Base-by-base conservation (phyloP, 2,329 filamentous ascomycete genomes). In the Ceratocystis harringtonii region DNA sequence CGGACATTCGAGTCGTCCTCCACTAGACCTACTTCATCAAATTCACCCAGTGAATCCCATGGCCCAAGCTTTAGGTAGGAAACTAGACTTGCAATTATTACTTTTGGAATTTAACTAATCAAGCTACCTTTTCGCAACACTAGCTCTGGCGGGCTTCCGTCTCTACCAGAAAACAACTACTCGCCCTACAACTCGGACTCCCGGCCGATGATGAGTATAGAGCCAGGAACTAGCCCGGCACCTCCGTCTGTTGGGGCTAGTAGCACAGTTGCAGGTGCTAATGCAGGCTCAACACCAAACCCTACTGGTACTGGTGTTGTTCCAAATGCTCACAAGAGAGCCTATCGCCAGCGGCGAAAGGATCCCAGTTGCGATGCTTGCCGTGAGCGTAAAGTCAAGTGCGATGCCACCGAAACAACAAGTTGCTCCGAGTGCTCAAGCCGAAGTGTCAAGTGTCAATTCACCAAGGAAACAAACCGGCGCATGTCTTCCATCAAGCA, bases 401-500 rank as follows among this genome's bases (percentile, higher is more conserved):
- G 94, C 75, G 94, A 99, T 78, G 94, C 94, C 41, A 97, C 94
- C 17, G 94, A 97, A 74, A 96, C 90, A 19, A 87, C 89, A 10
- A 96, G 92, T 76, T 99, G 94, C 75, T 96, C 94, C 1, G 94
- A 99, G 76, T 99, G 94, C 77, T 94, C 90, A 3, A 96, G 92
- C 74, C 87, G 94, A 69, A 95, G 92, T 73, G 92, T 97, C 69
- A 95, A 95, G 75, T 99, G 94, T 73, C 92, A 97, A 73, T 99
- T 99, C 74, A 99, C 94, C 62, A 99, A 99, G 77, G 94, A 99
- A 76, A 99, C 94, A 12, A 99, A 99, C 74, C 84, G 94, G 67
- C 85, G 94, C 68, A 99, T 99, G 94, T 97, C 94, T 19, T 97
- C 92, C 1, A 97, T 97, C 77, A 99, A 97, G 83, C 94, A 96